phyloP scores from a whole-genome alignment of 345 rosid species.

The Gossypium sturtianum region DNA sequence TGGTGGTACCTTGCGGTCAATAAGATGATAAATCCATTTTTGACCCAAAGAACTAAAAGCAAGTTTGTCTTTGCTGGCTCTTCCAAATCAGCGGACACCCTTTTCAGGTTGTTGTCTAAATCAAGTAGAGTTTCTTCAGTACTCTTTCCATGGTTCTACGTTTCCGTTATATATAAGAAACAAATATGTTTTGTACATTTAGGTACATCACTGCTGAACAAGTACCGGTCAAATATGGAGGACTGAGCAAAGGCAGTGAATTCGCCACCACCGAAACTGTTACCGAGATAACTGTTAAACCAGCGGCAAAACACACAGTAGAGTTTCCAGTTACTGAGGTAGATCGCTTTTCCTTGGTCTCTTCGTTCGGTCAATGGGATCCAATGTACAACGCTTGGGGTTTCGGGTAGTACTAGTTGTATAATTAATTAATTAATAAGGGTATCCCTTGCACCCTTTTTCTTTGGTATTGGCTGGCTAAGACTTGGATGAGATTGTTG shows the following conservation, averaged over 20 bases:
- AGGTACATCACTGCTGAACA: constrained; percentile 67
- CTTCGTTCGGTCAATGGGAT: not conserved
- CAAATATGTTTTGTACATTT: not conserved
- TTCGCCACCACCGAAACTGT: constrained; percentile 41
- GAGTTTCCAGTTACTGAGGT: constrained; percentile 74
- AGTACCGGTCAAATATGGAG: constrained; percentile 61
- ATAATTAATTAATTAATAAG: too few species aligned
- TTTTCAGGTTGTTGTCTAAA: constrained; percentile 42
- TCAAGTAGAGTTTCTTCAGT: not conserved
- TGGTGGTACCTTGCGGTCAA: constrained; percentile 96
- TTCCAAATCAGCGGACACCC: constrained; percentile 62
- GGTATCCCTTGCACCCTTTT: too few species aligned
- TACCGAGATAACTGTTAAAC: constrained; percentile 50
- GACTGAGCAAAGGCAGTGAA: constrained; percentile 53
- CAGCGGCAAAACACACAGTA: constrained; percentile 54
- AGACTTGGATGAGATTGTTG: not conserved
- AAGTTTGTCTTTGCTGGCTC: constrained; percentile 90
- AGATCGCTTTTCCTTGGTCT: not conserved
- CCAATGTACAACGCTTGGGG: not conserved
- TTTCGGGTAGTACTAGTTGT: not conserved
- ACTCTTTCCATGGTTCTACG: not conserved
- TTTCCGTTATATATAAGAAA: not conserved
- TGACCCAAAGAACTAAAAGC: constrained; percentile 89
- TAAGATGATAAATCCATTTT: constrained; percentile 10
- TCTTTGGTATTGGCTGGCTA: too few species aligned